Evolutionary conservation across 257 asterid species (phyloP).

Genomic region (Salvia splendens): DNA sequence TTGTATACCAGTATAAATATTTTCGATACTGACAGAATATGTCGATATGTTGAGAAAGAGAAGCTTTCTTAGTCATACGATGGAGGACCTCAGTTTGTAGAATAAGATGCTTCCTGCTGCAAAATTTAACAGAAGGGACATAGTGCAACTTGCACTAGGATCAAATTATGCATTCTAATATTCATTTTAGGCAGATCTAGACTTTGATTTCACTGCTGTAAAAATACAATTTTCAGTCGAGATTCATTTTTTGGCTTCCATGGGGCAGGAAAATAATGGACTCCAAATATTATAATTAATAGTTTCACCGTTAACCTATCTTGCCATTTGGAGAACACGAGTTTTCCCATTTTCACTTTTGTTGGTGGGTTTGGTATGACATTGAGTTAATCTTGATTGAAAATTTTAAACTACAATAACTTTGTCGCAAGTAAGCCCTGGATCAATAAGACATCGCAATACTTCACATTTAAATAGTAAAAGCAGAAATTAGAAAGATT

Average conservation of each 20-base stretch:
- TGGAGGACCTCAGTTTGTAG: background rate
- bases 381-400: background rate
- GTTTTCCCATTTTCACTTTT: background rate
- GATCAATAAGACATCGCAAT: background rate
- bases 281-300: background rate
- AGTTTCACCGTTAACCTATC: background rate
- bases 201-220: background rate
- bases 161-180: background rate
- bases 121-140: background rate
- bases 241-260: background rate
- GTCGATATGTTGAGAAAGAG: background rate
- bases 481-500: background rate
- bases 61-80: background rate
- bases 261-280: background rate
- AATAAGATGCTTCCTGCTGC: background rate
- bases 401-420: background rate
- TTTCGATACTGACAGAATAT: background rate
- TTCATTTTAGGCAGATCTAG: background rate
- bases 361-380: background rate
- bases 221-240: slow-evolving; percentile 1
- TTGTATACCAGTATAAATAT: background rate
- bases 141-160: background rate
- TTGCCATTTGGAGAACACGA: background rate
- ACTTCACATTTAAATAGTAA: background rate
- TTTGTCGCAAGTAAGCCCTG: background rate